Evolutionary conservation across 192 early-diverging fungal species (phyloP).

Genomic region (Linnemannia elongata): DNA sequence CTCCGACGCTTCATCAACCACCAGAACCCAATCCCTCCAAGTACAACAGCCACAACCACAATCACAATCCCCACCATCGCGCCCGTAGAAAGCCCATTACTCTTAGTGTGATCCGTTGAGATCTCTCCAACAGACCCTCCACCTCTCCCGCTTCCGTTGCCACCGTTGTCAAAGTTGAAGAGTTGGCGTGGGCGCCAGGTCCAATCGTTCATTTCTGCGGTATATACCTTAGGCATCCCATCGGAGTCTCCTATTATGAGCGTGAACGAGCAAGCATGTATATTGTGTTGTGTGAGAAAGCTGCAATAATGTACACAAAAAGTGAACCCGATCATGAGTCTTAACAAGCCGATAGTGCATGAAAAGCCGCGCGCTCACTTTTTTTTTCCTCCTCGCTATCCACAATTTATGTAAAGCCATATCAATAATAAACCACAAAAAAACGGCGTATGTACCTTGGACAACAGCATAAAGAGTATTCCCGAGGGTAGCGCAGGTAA

Average conservation of each 20-base stretch:
- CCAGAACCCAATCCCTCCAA: background rate
- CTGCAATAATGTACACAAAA: too few species aligned
- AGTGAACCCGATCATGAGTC: too few species aligned
- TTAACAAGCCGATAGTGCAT: too few species aligned
- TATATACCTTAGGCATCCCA: background rate
- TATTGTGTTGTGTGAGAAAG: too few species aligned
- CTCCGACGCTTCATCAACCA: background rate
- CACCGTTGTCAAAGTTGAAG: background rate
- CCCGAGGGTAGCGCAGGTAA: constrained; percentile 10
- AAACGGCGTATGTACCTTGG: constrained; percentile 14
- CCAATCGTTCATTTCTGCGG: background rate
- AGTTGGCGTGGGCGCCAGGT: background rate
- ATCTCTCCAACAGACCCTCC: background rate
- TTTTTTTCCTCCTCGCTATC: too few species aligned
- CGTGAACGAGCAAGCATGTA: background rate
- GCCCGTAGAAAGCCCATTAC: background rate
- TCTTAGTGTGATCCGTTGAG: background rate
- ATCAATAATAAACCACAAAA: background rate
- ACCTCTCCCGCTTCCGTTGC: background rate
- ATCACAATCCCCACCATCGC: constrained; percentile 9
- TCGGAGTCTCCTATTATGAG: background rate
- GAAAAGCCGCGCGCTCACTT: too few species aligned
- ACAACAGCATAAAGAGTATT: constrained; percentile 22
- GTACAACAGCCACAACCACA: background rate
- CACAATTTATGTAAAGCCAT: background rate